These are phyloP conservation scores for Retiboletus flavoniger DNA, from an alignment of 1,284 basidiomycete genomes.

Conservation along the genomic window DNA sequence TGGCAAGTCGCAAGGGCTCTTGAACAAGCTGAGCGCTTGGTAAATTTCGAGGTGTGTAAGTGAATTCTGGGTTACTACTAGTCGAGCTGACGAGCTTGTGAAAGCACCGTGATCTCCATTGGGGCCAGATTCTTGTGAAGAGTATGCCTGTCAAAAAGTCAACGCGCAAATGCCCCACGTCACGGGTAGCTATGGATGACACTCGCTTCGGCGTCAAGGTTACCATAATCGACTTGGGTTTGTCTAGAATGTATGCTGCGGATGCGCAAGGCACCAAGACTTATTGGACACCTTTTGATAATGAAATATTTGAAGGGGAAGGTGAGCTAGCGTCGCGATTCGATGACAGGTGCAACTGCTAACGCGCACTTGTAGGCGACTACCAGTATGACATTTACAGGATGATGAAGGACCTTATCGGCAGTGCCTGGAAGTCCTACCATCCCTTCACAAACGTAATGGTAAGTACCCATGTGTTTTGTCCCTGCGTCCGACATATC, in stretches of 20 bases:
- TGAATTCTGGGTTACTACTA: neutral
- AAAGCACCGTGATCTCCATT: slow-evolving; percentile 95
- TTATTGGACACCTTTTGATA: slow-evolving; percentile 77
- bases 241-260: slow-evolving; percentile 76
- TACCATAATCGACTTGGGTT: slow-evolving; percentile 92
- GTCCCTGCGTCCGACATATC: slow-evolving; percentile 4
- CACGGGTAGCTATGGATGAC: slow-evolving; percentile 57
- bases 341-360: neutral
- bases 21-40: slow-evolving; percentile 73
- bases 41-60: slow-evolving; percentile 78
- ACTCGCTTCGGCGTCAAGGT: slow-evolving; percentile 60
- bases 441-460: slow-evolving; percentile 86
- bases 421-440: slow-evolving; percentile 68
- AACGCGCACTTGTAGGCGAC: slow-evolving; percentile 54
- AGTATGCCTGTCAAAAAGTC: slow-evolving; percentile 38
- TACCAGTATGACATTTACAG: slow-evolving; percentile 96
- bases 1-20: slow-evolving; percentile 85
- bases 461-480: slow-evolving; percentile 46
- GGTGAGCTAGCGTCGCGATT: slow-evolving; percentile 42
- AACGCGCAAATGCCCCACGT: slow-evolving; percentile 29
- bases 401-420: slow-evolving; percentile 69
- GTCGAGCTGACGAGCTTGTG: slow-evolving; percentile 8
- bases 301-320: slow-evolving; percentile 81
- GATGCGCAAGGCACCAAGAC: slow-evolving; percentile 44
- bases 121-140: slow-evolving; percentile 94